Percentiles rank a stretch among this genome's conserved stretches.
phyloP scores from a whole-genome alignment of 768 basidiomycete species.

The Tulasnella calospora region DNA sequence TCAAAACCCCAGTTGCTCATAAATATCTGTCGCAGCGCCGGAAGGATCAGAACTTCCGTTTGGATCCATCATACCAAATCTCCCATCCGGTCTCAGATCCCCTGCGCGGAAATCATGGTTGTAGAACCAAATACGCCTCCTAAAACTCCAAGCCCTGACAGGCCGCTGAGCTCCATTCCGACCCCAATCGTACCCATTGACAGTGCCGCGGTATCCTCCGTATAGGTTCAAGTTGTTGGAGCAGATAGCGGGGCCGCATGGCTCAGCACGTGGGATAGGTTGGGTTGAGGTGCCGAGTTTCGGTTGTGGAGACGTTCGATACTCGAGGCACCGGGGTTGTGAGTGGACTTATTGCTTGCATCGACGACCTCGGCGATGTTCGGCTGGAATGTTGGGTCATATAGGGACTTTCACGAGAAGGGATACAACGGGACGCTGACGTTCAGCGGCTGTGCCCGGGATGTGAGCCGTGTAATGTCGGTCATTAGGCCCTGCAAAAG shows the following conservation, averaged over 20 bases:
- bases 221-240: background rate
- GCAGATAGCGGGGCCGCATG: constrained; percentile 5
- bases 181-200: constrained; percentile 5
- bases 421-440: constrained; percentile 56
- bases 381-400: constrained; percentile 24
- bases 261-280: background rate
- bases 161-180: background rate
- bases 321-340: background rate
- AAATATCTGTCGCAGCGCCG: constrained; percentile 1
- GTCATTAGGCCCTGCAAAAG: constrained; percentile 77
- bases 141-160: background rate
- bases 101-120: constrained; percentile 20
- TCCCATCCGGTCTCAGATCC: constrained; percentile 15
- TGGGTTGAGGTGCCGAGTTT: background rate
- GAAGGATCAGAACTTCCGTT: background rate
- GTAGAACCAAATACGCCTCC: background rate
- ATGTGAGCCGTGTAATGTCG: constrained; percentile 78
- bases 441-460: constrained; percentile 71
- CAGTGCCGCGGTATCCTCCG: background rate
- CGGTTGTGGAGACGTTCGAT: background rate
- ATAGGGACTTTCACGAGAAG: constrained; percentile 15
- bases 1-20: constrained; percentile 23
- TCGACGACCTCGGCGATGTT: constrained; percentile 14
- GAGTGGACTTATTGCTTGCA: background rate
- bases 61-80: background rate